A percentile compares a stretch with the other conserved stretches of the same genome.
Conservation (phyloP, 805 yeast genomes). For the Wickerhamomyces tratensis region DNA sequence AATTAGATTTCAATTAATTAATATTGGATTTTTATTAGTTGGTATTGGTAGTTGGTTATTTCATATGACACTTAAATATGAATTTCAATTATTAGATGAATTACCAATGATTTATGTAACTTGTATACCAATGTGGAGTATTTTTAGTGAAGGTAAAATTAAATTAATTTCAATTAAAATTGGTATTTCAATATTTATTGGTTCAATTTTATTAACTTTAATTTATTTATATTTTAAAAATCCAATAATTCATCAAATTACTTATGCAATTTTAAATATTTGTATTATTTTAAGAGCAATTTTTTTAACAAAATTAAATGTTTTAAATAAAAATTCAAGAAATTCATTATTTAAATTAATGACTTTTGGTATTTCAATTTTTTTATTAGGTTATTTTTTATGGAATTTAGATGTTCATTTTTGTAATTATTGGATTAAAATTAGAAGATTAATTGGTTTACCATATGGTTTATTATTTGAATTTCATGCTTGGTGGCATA, state of each 20-base stretch:
- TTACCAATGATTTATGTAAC: conserved; percentile 98
- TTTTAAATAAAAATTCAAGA: conserved; percentile 40
- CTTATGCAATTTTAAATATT: conserved; percentile 74
- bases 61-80: conserved; percentile 90
- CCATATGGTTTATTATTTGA: conserved; percentile 84
- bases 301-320: conserved; percentile 39
- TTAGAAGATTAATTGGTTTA: conserved; percentile 62
- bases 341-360: conserved; percentile 45
- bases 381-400: conserved; percentile 64
- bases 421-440: conserved; percentile 46
- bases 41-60: conserved; percentile 94
- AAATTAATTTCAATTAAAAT: conserved; percentile 4
- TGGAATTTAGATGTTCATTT: conserved; percentile 89
- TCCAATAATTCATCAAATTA: conserved; percentile 84
- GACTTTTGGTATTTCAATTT: conserved; percentile 48
- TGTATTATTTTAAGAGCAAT: conserved; percentile 56
- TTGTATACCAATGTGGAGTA: conserved; percentile 86
- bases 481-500: conserved; percentile 98
- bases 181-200: conserved; percentile 18
- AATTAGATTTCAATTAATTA: conserved; percentile 56
- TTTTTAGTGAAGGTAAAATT: conserved; percentile 50
- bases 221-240: conserved; percentile 65
- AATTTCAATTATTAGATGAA: conserved; percentile 88
- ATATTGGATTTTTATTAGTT: conserved; percentile 76
- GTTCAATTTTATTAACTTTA: conserved; percentile 55